Percentiles rank a stretch among this genome's conserved stretches.
These are phyloP conservation scores for Globisporangium polare DNA, from an alignment of 352 stramenopile species.

Conservation along the genomic window DNA sequence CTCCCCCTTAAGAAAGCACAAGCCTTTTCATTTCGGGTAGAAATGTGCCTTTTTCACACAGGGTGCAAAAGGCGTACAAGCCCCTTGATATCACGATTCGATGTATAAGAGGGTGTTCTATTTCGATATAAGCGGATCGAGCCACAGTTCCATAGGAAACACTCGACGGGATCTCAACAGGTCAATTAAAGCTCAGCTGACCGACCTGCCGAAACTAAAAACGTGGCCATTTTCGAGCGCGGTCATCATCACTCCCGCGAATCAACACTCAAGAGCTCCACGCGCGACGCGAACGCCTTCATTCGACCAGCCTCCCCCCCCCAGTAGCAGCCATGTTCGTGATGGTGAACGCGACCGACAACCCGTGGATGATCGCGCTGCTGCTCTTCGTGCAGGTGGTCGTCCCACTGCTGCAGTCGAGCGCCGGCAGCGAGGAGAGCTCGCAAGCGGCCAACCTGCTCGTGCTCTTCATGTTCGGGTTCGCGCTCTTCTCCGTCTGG, in stretches of 20 bases:
- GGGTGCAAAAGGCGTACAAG: too few relatives aligned
- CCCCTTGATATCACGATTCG: too few relatives aligned
- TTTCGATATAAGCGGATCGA: too few relatives aligned
- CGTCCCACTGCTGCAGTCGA: slow-evolving; percentile 71
- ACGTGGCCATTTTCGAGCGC: slow-evolving; percentile 3
- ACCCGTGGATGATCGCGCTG: slow-evolving; percentile 76
- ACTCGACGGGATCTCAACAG: too few relatives aligned
- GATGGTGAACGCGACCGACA: slow-evolving; percentile 74
- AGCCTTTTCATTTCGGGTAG: too few relatives aligned
- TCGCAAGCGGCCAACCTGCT: slow-evolving; percentile 50
- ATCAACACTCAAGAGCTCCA: neutral
- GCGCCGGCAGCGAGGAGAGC: slow-evolving; percentile 45
- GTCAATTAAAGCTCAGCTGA: too few relatives aligned
- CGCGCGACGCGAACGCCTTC: neutral
- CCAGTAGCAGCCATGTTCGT: slow-evolving; percentile 50
- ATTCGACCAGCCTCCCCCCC: neutral
- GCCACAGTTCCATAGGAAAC: too few relatives aligned
- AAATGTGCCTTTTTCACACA: too few relatives aligned
- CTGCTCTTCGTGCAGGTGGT: slow-evolving; percentile 76
- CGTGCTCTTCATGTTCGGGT: slow-evolving; percentile 49
- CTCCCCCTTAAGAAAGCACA: too few relatives aligned
- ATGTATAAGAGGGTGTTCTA: too few relatives aligned
- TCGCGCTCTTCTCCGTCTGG: slow-evolving; percentile 50
- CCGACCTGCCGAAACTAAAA: neutral
- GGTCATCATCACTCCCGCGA: neutral